Evolutionary conservation across 805 yeast species (phyloP).

Genomic region (Wickerhamiella alocasiicola): DNA sequence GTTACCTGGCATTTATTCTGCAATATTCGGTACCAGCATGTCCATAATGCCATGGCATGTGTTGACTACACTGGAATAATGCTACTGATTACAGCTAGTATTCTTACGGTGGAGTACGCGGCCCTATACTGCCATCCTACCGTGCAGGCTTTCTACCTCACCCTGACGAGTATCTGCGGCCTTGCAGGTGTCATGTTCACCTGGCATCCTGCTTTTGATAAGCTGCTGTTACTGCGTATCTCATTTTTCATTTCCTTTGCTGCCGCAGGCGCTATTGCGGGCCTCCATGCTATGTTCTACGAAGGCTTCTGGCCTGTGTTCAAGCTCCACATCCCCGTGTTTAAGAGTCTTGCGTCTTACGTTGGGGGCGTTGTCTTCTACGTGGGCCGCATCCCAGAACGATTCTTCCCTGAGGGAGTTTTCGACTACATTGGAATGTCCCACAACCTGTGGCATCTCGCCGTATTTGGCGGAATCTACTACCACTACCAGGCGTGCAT

Average conservation of each 20-base stretch:
- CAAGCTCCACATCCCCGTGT: constrained; percentile 51
- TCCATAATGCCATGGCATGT: constrained; percentile 74
- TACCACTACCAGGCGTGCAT: constrained; percentile 77
- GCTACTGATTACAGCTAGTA: constrained; percentile 75
- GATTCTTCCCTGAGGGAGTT: constrained; percentile 36
- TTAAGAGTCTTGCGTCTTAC: constrained; percentile 64
- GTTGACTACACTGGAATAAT: constrained; percentile 94
- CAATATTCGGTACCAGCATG: constrained; percentile 49
- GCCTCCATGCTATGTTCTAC: constrained; percentile 39
- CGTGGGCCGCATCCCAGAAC: constrained; percentile 79
- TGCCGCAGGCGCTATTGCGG: constrained; percentile 57
- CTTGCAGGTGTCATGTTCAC: constrained; percentile 61
- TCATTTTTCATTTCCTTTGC: constrained; percentile 71
- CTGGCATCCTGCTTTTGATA: constrained; percentile 90
- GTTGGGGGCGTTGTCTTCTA: constrained; percentile 74
- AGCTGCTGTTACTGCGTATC: constrained; percentile 66
- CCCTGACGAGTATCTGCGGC: constrained; percentile 56
- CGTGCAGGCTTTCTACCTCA: constrained; percentile 39
- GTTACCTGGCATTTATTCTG: constrained; percentile 87
- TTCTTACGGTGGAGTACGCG: constrained; percentile 74
- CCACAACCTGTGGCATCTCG: constrained; percentile 89
- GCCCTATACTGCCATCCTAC: constrained; percentile 51
- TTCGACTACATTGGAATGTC: constrained; percentile 60
- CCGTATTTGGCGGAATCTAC: constrained; percentile 76
- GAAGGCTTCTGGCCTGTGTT: constrained; percentile 46